Evolutionary conservation across 192 early-diverging fungal genomes (phyloP), one percentile per base, ranked within the genome.

Genomic region (Backusella tuberculispora): DNA sequence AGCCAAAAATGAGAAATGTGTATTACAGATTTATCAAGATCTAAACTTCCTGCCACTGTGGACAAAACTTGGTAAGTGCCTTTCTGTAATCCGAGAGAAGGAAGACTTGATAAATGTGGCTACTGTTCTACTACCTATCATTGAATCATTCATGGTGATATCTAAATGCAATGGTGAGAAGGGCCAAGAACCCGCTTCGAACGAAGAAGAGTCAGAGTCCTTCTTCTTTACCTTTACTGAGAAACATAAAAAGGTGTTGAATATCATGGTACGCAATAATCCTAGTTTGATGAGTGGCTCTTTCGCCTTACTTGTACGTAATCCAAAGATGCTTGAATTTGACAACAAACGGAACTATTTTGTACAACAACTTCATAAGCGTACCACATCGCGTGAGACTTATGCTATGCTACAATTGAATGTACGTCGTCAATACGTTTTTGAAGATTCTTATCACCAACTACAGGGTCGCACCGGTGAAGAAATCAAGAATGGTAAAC

Each of bases 261-360:
- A 99, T 81, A 94, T 92, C 26, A 96, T 99, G 91, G 98, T 99
- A 45, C 92, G 98, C 74, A 98, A 96, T 85, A 99, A 96, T 78
- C 96, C 98, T 4, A 90, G 92, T 0, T 75, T 99, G 45, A 94
- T 99, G 92, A 96, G 92, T 77, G 97, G 97, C 4, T 98, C 98
- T 8, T 99, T 99, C 81, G 94, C 96, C 24, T 81, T 99, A 48
- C 83, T 99, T 63, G 95, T 99, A n/a, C 93, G 93, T 71, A 98
- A 98, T 77, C 95, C 97, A 63, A 98, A 97, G 77, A 95, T 98
- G 74, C 85, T 99, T 48, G 97, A 99, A 75, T 99, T 99, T 84
- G 98, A 99, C 86, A 99, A 98, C 88, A 99, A 99, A 85, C 89
- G 97, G 24, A 96, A 96, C 74, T 99, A 97, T 86, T 99, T 99